Conservation (phyloP, 169 alveolate genomes). For the Plasmodium cynomolgi region DNA sequence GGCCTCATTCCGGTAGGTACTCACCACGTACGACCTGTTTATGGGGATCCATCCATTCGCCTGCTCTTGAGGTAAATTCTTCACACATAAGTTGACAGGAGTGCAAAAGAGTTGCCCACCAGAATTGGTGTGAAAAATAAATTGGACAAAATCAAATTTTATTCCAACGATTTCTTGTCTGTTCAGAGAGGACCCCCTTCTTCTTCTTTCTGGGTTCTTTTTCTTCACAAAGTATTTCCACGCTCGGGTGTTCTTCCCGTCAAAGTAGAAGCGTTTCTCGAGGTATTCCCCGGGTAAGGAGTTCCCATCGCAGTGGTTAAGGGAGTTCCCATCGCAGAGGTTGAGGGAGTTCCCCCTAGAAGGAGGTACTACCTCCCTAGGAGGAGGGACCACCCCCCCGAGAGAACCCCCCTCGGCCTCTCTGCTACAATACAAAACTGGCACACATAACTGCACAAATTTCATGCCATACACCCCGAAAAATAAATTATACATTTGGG, state of each 20-base stretch:
- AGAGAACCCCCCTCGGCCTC: not conserved
- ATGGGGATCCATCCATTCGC: constrained; percentile 39
- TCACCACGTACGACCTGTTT: constrained; percentile 13
- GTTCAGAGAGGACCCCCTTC: not conserved
- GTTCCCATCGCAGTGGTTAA: not conserved
- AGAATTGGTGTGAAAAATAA: constrained; percentile 35
- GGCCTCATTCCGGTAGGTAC: constrained; percentile 50
- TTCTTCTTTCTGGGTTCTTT: not conserved
- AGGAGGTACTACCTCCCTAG: not conserved
- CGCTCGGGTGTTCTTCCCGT: constrained; percentile 17
- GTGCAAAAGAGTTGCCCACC: constrained; percentile 65
- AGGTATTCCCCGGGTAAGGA: not conserved
- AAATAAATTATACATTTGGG: constrained; percentile 67
- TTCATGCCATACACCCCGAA: constrained; percentile 62
- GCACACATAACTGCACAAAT: constrained; percentile 21
- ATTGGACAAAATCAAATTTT: constrained; percentile 46
- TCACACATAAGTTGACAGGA: constrained; percentile 29
- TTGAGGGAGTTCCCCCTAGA: not conserved
- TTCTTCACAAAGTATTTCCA: constrained; percentile 51
- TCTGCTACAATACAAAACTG: constrained; percentile 41
- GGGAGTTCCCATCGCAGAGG: not conserved
- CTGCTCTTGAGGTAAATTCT: not conserved
- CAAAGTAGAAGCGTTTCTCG: constrained; percentile 49
- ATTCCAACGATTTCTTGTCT: constrained; percentile 70
- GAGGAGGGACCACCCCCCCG: not conserved